Conservation (phyloP, 768 basidiomycete species). For the Suillus fuscotomentosus region DNA sequence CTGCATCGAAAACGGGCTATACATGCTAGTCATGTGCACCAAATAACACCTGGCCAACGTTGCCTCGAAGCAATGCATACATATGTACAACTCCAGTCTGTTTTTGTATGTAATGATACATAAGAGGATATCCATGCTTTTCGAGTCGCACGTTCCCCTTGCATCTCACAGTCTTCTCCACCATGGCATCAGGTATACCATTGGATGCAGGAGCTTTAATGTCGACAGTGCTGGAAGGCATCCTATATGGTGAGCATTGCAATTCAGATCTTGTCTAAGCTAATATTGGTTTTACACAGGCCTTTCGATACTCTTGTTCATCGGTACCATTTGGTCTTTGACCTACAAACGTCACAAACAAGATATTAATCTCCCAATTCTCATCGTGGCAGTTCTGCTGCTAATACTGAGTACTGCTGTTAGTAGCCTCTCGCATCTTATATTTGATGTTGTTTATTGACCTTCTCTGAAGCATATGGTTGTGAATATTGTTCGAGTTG, state of each 20-base stretch:
- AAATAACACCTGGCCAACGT: neutral
- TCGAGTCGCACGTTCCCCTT: neutral
- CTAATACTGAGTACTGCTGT: conserved; percentile 22
- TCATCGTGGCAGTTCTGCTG: conserved; percentile 15
- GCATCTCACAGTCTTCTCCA: neutral
- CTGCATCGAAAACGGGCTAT: neutral
- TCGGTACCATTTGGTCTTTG: conserved; percentile 26
- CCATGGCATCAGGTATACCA: neutral
- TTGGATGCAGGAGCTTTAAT: neutral
- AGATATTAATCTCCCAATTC: conserved; percentile 14
- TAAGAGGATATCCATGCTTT: neutral
- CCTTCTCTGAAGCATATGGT: conserved; percentile 9
- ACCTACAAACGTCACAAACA: conserved; percentile 4
- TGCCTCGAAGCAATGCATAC: neutral
- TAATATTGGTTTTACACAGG: conserved; percentile 16
- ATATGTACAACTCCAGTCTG: neutral
- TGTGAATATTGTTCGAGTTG: conserved; percentile 14
- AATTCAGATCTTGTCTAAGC: neutral
- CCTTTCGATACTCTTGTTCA: conserved; percentile 35
- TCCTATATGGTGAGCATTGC: neutral
- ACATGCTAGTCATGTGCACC: neutral
- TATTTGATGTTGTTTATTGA: neutral
- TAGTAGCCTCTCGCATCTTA: conserved; percentile 3
- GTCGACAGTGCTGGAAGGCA: neutral
- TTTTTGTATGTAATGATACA: neutral